A percentile compares a stretch with the other conserved stretches of the same genome.
phyloP scores from a whole-genome alignment of 2,329 filamentous ascomycete genomes.

The Parasarocladium wereldwijsianum region DNA sequence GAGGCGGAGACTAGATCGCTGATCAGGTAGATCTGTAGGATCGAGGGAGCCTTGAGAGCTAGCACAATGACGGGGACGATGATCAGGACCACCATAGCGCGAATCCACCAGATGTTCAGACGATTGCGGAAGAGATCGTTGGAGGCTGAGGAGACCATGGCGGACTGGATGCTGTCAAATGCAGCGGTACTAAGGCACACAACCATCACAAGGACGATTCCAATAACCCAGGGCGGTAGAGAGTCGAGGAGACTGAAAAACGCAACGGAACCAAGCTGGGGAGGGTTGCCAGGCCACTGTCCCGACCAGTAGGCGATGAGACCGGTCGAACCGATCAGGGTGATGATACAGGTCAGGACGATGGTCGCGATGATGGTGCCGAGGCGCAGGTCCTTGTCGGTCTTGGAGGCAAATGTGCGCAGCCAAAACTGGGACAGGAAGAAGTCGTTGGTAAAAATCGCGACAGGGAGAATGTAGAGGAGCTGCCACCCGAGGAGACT shows the following conservation, averaged over 20 bases:
- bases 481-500: slow-evolving; percentile 72
- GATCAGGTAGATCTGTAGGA: slow-evolving; percentile 72
- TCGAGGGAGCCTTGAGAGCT: slow-evolving; percentile 57
- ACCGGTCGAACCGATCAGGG: slow-evolving; percentile 57
- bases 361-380: slow-evolving; percentile 55
- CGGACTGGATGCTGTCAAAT: slow-evolving; percentile 68
- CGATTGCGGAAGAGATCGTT: slow-evolving; percentile 78
- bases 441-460: slow-evolving; percentile 73
- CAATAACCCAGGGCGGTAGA: slow-evolving; percentile 68
- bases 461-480: slow-evolving; percentile 69
- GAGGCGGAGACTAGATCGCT: slow-evolving; percentile 66
- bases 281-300: slow-evolving; percentile 48
- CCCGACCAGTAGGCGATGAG: slow-evolving; percentile 69
- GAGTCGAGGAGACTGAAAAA: slow-evolving; percentile 62
- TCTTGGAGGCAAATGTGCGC: slow-evolving; percentile 66
- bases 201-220: slow-evolving; percentile 68
- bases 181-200: slow-evolving; percentile 62
- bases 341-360: slow-evolving; percentile 52
- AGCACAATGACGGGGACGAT: slow-evolving; percentile 63
- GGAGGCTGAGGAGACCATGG: slow-evolving; percentile 73
- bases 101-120: slow-evolving; percentile 61
- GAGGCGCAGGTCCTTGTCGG: slow-evolving; percentile 63
- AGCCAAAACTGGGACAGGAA: slow-evolving; percentile 78
- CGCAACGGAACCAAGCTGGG: slow-evolving; percentile 45
- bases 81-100: slow-evolving; percentile 51